Conservation (phyloP, 176 grass and related monocot genomes). For the Bonia amplexicaulis region DNA sequence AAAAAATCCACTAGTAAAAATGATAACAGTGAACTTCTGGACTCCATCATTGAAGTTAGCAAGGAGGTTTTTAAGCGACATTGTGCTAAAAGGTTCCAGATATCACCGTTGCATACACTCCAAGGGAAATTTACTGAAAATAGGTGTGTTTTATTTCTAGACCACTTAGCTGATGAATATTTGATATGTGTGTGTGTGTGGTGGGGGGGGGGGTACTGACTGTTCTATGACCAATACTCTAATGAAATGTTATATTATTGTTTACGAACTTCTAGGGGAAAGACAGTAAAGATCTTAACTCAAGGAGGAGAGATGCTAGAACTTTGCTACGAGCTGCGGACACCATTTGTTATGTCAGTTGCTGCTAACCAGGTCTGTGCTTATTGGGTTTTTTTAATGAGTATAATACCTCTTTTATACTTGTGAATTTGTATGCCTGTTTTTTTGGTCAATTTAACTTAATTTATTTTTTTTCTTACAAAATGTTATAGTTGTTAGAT, state of each 20-base stretch:
- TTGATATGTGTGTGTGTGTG: neutral
- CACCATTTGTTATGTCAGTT: constrained; percentile 74
- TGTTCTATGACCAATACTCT: neutral
- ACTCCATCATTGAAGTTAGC: constrained; percentile 73
- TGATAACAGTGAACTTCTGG: constrained; percentile 71
- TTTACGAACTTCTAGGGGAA: constrained; percentile 48
- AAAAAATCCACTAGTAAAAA: constrained; percentile 45
- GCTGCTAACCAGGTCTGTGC: constrained; percentile 65
- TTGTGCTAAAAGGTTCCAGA: constrained; percentile 90
- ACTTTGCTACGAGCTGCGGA: constrained; percentile 83
- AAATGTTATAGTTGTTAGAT: neutral
- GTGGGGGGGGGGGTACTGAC: neutral
- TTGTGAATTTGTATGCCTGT: constrained; percentile 6
- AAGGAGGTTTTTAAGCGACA: constrained; percentile 93
- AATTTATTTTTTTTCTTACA: neutral
- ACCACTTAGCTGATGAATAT: neutral
- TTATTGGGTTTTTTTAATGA: neutral
- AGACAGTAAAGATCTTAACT: constrained; percentile 86
- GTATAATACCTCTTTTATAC: neutral
- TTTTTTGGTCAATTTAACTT: neutral
- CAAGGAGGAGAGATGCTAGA: constrained; percentile 96
- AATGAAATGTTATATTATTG: constrained; percentile 4
- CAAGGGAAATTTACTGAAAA: constrained; percentile 52
- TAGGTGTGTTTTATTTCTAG: constrained; percentile 49
- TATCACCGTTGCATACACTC: constrained; percentile 67